Base-by-base conservation (phyloP, 2,329 filamentous ascomycete species). In the Calonectria montana region DNA sequence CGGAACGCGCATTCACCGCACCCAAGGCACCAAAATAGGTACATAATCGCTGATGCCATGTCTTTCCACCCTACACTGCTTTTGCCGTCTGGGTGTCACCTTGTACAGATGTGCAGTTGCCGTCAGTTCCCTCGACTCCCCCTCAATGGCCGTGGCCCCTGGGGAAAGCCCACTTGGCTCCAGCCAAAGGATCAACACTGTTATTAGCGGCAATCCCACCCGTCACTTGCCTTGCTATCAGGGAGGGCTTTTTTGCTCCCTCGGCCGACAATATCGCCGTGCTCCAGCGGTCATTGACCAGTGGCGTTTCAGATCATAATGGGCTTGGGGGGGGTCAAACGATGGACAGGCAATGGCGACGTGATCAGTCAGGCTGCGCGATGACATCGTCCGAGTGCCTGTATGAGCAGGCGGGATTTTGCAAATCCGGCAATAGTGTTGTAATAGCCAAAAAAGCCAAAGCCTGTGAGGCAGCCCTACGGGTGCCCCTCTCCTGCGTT, bases 201-300 rank as follows among this genome's bases (percentile, higher is more conserved):
- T 53, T 55, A 21, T 57, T 57, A 57, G 53, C 31, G 53, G 31
- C 18, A 57, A 37, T 57, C 53, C 53, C 53, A 57, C 50, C 12
- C 48, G 27, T 31, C 50, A 35, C 27, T 31, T 55, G 18, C 31
- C 47, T 57, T 15, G 29, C 31, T 57, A 37, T 57, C 18, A n/a
- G 29, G 10, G 29, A n/a, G 29, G 53, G 23, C 45, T 41, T 43
- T 48, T 21, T 37, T 53, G 7, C 18, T 63, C 29, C 57, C 67
- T 69, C 70, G 70, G 70, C 70, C 70, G 70, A 72, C 70, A 13
- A 55, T 72, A 72, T 72, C 70, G 70, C 70, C 70, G 67, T 50
- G 35, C 69, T 39, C 37, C 27, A 50, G 45, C 12, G 53, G n/a
- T n/a, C 29, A 16, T 29, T 43, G 23, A 18, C 35, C 25, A 53